phyloP scores from a whole-genome alignment of 768 basidiomycete genomes.

The Tricholoma flavovirens region DNA sequence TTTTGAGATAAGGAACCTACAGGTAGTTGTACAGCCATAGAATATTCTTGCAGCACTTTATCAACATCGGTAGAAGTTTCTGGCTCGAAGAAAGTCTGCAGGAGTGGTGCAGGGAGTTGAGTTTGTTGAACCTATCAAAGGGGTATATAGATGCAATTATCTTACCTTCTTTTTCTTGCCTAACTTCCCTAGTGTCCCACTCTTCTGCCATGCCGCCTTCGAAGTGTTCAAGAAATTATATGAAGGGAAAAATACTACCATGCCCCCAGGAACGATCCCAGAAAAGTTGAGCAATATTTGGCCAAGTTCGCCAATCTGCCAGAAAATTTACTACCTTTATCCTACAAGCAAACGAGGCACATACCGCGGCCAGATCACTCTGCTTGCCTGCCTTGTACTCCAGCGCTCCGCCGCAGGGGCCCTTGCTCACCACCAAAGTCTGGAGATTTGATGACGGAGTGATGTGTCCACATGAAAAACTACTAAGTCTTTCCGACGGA shows the following conservation, averaged over 20 bases:
- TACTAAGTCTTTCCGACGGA: constrained; percentile 54
- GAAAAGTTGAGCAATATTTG: constrained; percentile 77
- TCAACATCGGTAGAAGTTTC: constrained; percentile 70
- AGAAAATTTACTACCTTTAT: neutral
- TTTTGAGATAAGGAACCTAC: constrained; percentile 7
- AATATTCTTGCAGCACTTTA: constrained; percentile 66
- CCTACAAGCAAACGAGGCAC: constrained; percentile 20
- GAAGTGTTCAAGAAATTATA: constrained; percentile 75
- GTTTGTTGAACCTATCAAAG: neutral
- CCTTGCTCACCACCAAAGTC: constrained; percentile 66
- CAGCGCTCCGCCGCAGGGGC: constrained; percentile 68
- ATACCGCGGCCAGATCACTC: constrained; percentile 55
- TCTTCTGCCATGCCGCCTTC: constrained; percentile 59
- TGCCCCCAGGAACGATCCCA: constrained; percentile 74
- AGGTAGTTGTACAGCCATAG: constrained; percentile 34
- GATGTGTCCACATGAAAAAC: constrained; percentile 90
- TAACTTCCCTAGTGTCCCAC: constrained; percentile 58
- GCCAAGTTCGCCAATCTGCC: constrained; percentile 75
- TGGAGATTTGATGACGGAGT: constrained; percentile 77
- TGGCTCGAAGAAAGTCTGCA: constrained; percentile 86
- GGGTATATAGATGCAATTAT: neutral
- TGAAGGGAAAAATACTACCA: constrained; percentile 93
- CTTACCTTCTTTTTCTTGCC: constrained; percentile 68
- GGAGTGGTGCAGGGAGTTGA: no score
- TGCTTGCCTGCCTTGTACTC: constrained; percentile 81